Evolutionary conservation across 768 basidiomycete species (phyloP).

Genomic region (Suillus americanus): DNA sequence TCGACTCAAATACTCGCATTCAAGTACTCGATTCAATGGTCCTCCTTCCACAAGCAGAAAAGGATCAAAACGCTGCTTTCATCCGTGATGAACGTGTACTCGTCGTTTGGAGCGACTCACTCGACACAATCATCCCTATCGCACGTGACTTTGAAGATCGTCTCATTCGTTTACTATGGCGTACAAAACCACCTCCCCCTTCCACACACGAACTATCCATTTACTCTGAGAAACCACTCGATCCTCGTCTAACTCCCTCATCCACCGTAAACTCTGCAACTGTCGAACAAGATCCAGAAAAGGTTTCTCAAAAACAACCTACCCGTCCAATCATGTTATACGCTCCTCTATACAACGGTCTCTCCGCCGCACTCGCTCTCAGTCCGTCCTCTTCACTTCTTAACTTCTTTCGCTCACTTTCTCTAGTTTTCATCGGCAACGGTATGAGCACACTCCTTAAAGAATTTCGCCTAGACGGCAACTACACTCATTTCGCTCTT

Average conservation of each 20-base stretch:
- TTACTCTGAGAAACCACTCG: conserved; percentile 31
- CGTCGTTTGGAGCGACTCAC: conserved; percentile 80
- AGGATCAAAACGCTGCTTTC: conserved; percentile 55
- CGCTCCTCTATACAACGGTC: conserved; percentile 27
- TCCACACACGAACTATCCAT: conserved; percentile 24
- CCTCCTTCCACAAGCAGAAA: conserved; percentile 57
- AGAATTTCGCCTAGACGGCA: conserved; percentile 51
- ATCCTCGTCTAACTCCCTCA: conserved; percentile 3
- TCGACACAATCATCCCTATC: conserved; percentile 66
- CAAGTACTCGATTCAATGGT: conserved; percentile 81
- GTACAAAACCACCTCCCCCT: conserved; percentile 32
- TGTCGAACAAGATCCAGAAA: conserved; percentile 36
- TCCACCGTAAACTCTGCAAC: neutral
- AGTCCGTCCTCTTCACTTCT: conserved; percentile 7
- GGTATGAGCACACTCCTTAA: conserved; percentile 59
- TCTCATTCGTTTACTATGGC: conserved; percentile 58
- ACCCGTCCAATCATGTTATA: conserved; percentile 24
- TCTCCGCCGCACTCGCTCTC: conserved; percentile 26
- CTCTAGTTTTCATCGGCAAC: conserved; percentile 62
- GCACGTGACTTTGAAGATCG: conserved; percentile 54
- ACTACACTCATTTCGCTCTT: conserved; percentile 41
- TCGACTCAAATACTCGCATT: conserved; percentile 65
- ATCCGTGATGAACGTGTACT: conserved; percentile 83
- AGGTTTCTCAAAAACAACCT: conserved; percentile 16
- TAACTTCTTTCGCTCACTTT: conserved; percentile 4